phyloP scores from a whole-genome alignment of 139 green algal species.

The Haematococcus sp. region DNA sequence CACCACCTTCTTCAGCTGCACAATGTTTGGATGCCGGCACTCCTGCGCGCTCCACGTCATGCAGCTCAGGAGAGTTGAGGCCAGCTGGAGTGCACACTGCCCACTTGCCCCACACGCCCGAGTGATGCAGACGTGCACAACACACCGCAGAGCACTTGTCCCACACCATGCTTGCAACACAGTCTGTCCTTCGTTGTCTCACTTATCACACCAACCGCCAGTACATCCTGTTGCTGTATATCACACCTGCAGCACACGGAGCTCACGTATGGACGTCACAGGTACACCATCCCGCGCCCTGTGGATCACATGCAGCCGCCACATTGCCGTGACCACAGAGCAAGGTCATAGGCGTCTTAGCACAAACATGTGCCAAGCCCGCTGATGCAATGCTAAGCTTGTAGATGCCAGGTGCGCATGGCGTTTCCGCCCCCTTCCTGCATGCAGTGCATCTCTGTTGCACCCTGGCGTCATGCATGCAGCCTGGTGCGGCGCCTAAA shows the following conservation, averaged over 20 bases:
- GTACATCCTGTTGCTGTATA: too few species aligned
- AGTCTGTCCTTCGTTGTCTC: too few species aligned
- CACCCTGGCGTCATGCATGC: not conserved
- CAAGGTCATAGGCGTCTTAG: not conserved
- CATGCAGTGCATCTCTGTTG: not conserved
- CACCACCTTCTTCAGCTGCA: slow-evolving; percentile 70
- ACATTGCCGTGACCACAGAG: not conserved
- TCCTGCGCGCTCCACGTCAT: slow-evolving; percentile 30
- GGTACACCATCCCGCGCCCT: slow-evolving; percentile 59
- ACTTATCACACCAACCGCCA: too few species aligned
- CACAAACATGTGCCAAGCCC: not conserved
- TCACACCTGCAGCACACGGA: slow-evolving; percentile 69
- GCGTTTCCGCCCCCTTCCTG: too few species aligned
- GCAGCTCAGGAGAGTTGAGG: too few species aligned
- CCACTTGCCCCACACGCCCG: too few species aligned
- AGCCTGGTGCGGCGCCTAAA: not conserved
- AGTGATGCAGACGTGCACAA: too few species aligned
- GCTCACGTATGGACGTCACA: slow-evolving; percentile 72
- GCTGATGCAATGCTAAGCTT: too few species aligned
- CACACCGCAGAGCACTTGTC: too few species aligned
- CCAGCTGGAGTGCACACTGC: too few species aligned
- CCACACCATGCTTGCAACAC: too few species aligned
- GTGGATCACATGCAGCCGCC: slow-evolving; percentile 2
- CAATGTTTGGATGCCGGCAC: slow-evolving; percentile 71
- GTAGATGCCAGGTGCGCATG: too few species aligned